Evolutionary conservation across 768 basidiomycete genomes (phyloP), one percentile per base, ranked within the genome.

Genomic region (Porphyrellus cyaneotinctus): DNA sequence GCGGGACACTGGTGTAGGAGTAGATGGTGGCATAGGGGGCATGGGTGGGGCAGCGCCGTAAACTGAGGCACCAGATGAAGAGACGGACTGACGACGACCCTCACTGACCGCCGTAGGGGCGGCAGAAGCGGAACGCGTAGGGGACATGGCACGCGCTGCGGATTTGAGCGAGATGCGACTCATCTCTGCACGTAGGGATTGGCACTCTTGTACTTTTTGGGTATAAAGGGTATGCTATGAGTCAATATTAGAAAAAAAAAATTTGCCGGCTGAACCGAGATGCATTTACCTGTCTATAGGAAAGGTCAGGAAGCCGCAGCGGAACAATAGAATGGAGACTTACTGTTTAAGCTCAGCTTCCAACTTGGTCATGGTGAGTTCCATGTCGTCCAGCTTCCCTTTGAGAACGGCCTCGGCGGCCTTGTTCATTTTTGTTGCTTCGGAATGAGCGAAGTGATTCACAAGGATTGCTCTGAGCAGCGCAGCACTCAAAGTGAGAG

Each of bases 391-490:
- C 39, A 90, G 69, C 71, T 82, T 82, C 60, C 74, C 73, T 72
- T 80, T 85, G 64, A 88, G 74, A 56, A 72, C 75, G 46, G 74
- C 70, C 73, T 91, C 88, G 49, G 78, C 71, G 52, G 67, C 72
- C 70, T 84, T 88, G 41, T 87, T 80, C 59, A 73, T 68, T 73
- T 84, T 87, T 66, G 78, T 83, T 54, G 82, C 81, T 65, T 91
- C 89, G 32, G 85, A 85, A 71, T 90, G 87, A 60, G 88, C 85
- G 45, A 82, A 73, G 67, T 90, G 86, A 64, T 91, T 91, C 74
- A 87, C 80, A 52, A 91, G 79, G 67, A 91, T 91, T 50, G 88
- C 88, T 58, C 85, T 83, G 65, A 91, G 76, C 44, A 91, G 80
- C 45, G 85, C 83, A 61, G 87, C 84, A 72, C 87, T 88, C 60